Conservation (phyloP, 768 basidiomycete species). For the Lactifluus rugatus region DNA sequence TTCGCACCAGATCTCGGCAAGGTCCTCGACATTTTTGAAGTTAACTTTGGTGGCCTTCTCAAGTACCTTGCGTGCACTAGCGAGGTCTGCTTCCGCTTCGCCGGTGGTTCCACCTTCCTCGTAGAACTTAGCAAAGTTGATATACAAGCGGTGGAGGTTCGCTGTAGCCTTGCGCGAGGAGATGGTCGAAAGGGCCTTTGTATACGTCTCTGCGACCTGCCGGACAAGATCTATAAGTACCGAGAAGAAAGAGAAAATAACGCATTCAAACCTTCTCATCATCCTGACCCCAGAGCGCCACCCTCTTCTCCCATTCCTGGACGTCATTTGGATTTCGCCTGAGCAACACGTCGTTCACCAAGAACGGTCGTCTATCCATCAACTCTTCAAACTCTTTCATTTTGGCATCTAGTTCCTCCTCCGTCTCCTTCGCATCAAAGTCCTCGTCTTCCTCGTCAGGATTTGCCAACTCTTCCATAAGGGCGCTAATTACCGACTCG, state of each 20-base stretch:
- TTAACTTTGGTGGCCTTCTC: slow-evolving; percentile 89
- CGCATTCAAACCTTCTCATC: slow-evolving; percentile 67
- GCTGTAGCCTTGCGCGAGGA: slow-evolving; percentile 83
- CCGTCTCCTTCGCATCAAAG: slow-evolving; percentile 65
- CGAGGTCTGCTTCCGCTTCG: slow-evolving; percentile 71
- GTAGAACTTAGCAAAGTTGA: slow-evolving; percentile 96
- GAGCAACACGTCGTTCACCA: slow-evolving; percentile 90
- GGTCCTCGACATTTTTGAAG: slow-evolving; percentile 92
- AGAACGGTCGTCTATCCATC: slow-evolving; percentile 91
- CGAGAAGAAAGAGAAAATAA: not conserved
- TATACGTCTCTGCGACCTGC: slow-evolving; percentile 90
- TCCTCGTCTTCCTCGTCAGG: slow-evolving; percentile 73
- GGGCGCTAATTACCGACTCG: slow-evolving; percentile 76
- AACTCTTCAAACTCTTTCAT: slow-evolving; percentile 92
- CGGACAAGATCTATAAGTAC: not conserved
- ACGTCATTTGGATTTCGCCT: slow-evolving; percentile 95
- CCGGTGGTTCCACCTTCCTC: slow-evolving; percentile 85
- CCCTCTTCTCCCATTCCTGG: slow-evolving; percentile 97
- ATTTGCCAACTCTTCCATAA: slow-evolving; percentile 80
- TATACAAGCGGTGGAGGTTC: slow-evolving; percentile 79
- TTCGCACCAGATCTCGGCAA: slow-evolving; percentile 98
- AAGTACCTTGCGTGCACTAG: slow-evolving; percentile 82
- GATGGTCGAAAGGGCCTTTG: slow-evolving; percentile 78
- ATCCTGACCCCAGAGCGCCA: slow-evolving; percentile 86
- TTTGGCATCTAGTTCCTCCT: slow-evolving; percentile 72